Base-by-base conservation (phyloP, 1,284 basidiomycete genomes). In the Ganoderma sinense region DNA sequence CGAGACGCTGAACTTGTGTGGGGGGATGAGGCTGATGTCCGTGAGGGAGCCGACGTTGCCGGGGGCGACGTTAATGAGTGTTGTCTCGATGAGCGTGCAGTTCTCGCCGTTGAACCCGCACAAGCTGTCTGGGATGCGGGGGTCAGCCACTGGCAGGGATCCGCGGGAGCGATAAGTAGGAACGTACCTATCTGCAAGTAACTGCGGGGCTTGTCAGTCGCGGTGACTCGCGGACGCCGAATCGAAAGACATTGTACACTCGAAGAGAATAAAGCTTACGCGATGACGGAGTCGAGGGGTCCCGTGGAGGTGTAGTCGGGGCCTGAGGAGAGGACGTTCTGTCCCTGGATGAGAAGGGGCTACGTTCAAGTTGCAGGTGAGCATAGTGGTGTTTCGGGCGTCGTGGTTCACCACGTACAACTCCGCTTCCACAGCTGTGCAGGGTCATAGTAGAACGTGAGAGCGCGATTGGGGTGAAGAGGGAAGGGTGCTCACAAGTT, bases 1-100 rank as follows among this genome's bases (percentile, higher is more conserved):
- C 43, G 70, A 65, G 33, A 82, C 82, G 68, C 78, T 80, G 73
- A 78, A 79, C 4, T 74, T 75, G 70, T 83, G 82, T 16, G 83
- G 83, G 1, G 72, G 0, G 55, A 86, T 86, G 71, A 87, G 77
- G 69, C 84, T 84, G 61, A 86, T 77, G 69, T 86, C 86, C 18
- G 78, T 74, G 53, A 80, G 82, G 10, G 84, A 83, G 11, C 85
- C 85, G 69, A 81, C 78, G 4, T 85, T 84, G 4, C 76, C 55
- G 43, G 76, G 75, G 20, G 75, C 73, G 5, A 85, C 80, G 74
- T 86, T 84, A 65, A 76, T 77, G 66, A 87, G 77, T 33, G 82
- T 85, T 77, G 78, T 83, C 76, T 86, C 86, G 31, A 87, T 10
- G 39, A 84, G 73, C 2, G 79, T 71, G 63, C 86, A 86, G 4